phyloP scores from a whole-genome alignment of 768 basidiomycete species.

The Podaxis sp. region DNA sequence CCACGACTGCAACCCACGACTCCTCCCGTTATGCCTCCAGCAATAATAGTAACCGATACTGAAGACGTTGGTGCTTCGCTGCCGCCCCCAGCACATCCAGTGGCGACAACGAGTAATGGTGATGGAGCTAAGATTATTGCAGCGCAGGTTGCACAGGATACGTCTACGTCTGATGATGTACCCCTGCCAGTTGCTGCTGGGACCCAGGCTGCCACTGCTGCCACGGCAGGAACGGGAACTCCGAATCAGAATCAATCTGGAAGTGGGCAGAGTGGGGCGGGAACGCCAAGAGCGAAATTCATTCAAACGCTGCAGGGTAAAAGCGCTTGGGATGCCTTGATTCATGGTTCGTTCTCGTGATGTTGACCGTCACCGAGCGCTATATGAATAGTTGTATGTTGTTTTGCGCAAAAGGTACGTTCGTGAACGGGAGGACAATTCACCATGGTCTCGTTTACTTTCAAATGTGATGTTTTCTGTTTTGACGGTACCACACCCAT shows the following conservation, averaged over 20 bases:
- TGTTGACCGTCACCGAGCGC: not conserved
- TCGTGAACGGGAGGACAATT: not conserved
- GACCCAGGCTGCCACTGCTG: not conserved
- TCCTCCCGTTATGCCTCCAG: conserved; percentile 2
- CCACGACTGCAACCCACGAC: not conserved
- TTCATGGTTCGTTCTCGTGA: conserved; percentile 65
- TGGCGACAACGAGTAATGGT: not conserved
- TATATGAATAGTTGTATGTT: not conserved
- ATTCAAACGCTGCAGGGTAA: conserved; percentile 55
- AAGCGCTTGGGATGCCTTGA: conserved; percentile 63
- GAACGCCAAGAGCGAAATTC: conserved; percentile 42
- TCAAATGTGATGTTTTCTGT: not conserved
- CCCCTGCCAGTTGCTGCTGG: not conserved
- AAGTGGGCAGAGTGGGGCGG: conserved; percentile 19
- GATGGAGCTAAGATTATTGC: not conserved
- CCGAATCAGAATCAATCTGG: not conserved
- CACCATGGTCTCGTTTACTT: not conserved
- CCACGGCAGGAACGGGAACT: not conserved
- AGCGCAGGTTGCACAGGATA: not conserved
- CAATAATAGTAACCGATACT: not conserved
- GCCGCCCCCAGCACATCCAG: not conserved
- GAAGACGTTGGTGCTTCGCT: conserved; percentile 2
- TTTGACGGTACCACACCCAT: not conserved
- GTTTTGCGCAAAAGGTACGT: not conserved
- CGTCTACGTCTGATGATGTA: not conserved